Conservation (phyloP, 768 basidiomycete species). For the Psilocybe cyanescens region DNA sequence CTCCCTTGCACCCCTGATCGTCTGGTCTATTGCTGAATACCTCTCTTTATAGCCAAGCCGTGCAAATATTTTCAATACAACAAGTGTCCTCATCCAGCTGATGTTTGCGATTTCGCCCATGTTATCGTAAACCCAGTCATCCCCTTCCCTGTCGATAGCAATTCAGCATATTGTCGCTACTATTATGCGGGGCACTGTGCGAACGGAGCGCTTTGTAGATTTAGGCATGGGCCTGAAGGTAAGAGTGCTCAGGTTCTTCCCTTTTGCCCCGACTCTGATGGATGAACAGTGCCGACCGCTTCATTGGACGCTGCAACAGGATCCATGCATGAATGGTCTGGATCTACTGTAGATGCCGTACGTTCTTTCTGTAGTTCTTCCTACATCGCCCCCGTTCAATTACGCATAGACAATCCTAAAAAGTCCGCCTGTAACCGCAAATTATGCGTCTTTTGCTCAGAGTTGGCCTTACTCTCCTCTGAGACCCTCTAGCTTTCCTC, state of each 20-base stretch:
- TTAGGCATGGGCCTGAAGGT: conserved; percentile 34
- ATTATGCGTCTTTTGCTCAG: conserved; percentile 21
- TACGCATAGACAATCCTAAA: conserved; percentile 15
- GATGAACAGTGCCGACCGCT: not conserved
- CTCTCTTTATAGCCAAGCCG: conserved; percentile 44
- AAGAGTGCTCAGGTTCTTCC: not conserved
- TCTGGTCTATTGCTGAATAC: conserved; percentile 6
- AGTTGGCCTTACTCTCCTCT: conserved; percentile 21
- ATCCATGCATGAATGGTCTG: conserved; percentile 19
- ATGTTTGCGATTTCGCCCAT: conserved; percentile 53
- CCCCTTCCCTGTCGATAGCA: conserved; percentile 17
- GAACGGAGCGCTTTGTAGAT: conserved; percentile 41
- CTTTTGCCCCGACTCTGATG: not conserved
- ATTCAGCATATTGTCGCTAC: conserved; percentile 33
- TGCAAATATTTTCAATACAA: conserved; percentile 51
- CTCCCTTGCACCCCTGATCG: not conserved
- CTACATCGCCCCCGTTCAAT: not conserved
- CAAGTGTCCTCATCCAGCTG: conserved; percentile 45
- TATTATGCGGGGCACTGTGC: conserved; percentile 39
- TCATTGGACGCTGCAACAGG: not conserved
- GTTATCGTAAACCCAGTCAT: conserved; percentile 31
- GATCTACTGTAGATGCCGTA: conserved; percentile 20
- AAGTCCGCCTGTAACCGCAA: conserved; percentile 13
- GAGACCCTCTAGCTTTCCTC: conserved; percentile 14
- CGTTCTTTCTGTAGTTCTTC: conserved; percentile 5